A percentile compares a stretch with the other conserved stretches of the same genome.
phyloP scores from a whole-genome alignment of 2,329 filamentous ascomycete genomes.

The Coniochaeta sp. region DNA sequence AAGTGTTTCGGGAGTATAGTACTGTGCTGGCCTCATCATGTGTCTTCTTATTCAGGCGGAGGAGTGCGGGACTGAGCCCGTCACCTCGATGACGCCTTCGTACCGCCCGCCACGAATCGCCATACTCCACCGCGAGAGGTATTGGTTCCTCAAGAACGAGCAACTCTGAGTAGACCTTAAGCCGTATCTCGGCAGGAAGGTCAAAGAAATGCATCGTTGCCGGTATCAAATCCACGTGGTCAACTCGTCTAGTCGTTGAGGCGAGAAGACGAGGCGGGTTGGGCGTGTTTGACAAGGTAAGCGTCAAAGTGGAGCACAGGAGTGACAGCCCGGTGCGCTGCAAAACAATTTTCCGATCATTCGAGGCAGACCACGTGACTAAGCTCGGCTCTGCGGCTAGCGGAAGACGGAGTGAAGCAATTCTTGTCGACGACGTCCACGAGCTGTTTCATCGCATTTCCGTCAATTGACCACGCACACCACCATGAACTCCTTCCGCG shows the following conservation, averaged over 20 bases:
- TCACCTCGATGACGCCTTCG: background rate
- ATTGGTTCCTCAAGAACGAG: background rate
- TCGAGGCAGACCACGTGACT: background rate
- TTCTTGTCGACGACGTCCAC: constrained; percentile 37
- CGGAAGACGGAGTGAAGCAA: constrained; percentile 22
- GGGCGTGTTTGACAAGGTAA: background rate
- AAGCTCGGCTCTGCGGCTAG: constrained; percentile 5
- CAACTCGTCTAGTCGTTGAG: background rate
- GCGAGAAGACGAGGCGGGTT: background rate
- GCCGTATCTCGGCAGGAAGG: background rate
- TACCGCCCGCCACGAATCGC: background rate
- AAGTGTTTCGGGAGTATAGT: background rate
- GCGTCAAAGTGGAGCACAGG: background rate
- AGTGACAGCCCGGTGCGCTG: background rate
- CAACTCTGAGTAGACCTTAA: background rate
- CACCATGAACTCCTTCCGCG: constrained; percentile 90
- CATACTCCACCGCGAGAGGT: background rate
- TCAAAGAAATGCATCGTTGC: background rate
- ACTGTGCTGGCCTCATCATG: background rate
- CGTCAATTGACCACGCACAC: constrained; percentile 41
- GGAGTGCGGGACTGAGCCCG: background rate
- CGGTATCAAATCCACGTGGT: background rate
- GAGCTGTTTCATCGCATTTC: constrained; percentile 33
- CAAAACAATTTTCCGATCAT: background rate
- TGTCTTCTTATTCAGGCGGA: background rate